Base-by-base conservation (phyloP, 1,284 basidiomycete species). In the Sporisorium sorghi region DNA sequence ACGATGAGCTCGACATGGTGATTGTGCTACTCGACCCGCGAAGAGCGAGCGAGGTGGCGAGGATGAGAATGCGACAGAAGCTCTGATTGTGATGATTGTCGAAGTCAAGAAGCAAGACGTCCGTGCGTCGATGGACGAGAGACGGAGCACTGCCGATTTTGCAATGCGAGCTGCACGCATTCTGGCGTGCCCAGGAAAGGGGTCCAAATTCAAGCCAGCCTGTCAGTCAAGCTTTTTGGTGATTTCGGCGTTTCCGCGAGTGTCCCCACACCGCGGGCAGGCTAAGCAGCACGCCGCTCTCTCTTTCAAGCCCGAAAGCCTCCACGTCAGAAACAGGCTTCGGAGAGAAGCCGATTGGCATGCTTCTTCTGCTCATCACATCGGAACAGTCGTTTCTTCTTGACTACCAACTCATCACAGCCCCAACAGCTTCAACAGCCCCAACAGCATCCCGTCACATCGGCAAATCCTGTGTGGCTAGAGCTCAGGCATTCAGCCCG, bases 1-100 rank as follows among this genome's bases (percentile, higher is more conserved):
- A 60, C 0, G 66, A 69, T 17, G 72, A 70, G 58, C 46, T 58
- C 26, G 68, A 60, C 68, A 65, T 71, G 50, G 9, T 42, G 50
- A 7, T n/a, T 42, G 15, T 30, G 15, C 3, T 40, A 1, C 21
- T 26, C 17, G 33, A 19, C 40, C 44, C 46, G 44, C 44, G 8
- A n/a, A n/a, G n/a, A n/a, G n/a, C n/a, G n/a, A n/a, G n/a, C n/a
- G n/a, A n/a, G n/a, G n/a, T n/a, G n/a, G n/a, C n/a, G 23, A 26
- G 14, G 43, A 26, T 23, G 43, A 24, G 24, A 15, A 24, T 44
- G 17, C 17, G 9, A 10, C n/a, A 30, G 5, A 5, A 30, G 28
- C 28, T 5, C 15, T 12, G 33, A 37, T 17, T 37, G 32, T 12
- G 35, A 37, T 37, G 35, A 37, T n/a, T 14, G 17, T 37, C 8